Evolutionary conservation across 768 basidiomycete species (phyloP).

Genomic region (Asterophora parasitica): DNA sequence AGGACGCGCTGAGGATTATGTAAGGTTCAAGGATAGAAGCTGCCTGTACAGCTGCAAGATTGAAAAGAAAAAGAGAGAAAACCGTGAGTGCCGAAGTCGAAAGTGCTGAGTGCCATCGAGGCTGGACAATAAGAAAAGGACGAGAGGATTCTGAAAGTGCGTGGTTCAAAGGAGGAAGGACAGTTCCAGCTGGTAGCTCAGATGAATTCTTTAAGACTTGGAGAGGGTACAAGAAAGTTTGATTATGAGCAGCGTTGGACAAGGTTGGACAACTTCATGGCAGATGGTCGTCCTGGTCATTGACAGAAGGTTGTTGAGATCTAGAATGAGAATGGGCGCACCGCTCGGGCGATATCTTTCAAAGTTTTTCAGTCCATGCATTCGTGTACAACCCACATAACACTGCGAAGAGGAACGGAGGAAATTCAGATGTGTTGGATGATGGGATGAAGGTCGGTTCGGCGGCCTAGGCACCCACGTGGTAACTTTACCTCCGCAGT

Average conservation of each 20-base stretch:
- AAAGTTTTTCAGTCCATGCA: neutral
- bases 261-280: no score
- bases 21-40: conserved; percentile 26
- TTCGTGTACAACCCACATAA: neutral
- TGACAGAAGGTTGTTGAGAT: conserved; percentile 6
- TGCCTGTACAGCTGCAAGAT: conserved; percentile 1
- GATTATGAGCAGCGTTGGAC: neutral
- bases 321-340: neutral
- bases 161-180: no score
- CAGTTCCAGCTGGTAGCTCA: no score
- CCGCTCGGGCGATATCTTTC: neutral
- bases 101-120: conserved; percentile 8
- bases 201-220: no score
- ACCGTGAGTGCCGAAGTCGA: conserved; percentile 1
- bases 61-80: conserved; percentile 1
- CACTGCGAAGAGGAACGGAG: no score
- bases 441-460: no score
- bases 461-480: no score
- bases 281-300: conserved; percentile 2
- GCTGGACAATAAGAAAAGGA: neutral
- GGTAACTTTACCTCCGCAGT: no score
- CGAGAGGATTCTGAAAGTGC: neutral
- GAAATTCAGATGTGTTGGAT: no score
- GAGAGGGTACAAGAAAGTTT: neutral
- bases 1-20: conserved; percentile 31